These are phyloP conservation scores for Barnettozyma vustinii DNA, from an alignment of 805 yeast species.

Conservation along the genomic window DNA sequence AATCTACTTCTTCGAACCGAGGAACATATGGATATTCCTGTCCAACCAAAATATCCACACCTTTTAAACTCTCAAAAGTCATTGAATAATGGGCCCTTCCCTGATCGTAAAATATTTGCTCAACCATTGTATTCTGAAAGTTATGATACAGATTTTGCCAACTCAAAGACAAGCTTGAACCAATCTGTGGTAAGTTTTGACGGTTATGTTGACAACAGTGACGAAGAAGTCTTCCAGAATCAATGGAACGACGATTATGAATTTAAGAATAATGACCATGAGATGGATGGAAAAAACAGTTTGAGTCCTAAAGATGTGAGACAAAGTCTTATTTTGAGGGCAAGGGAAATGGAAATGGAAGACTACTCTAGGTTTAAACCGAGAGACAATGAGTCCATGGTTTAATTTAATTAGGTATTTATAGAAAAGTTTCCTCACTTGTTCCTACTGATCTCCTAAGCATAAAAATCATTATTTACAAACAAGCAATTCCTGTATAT, in stretches of 20 bases:
- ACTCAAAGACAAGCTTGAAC: neutral
- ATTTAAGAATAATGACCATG: neutral
- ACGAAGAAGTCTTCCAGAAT: neutral
- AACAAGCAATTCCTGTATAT: neutral
- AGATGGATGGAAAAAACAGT: neutral
- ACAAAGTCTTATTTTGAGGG: slow-evolving; percentile 18
- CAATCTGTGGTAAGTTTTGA: neutral
- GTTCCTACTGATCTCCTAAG: neutral
- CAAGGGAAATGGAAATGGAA: slow-evolving; percentile 21
- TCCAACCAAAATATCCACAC: neutral
- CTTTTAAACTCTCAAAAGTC: neutral
- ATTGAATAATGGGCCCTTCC: neutral
- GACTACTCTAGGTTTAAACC: slow-evolving; percentile 16
- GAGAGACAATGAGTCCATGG: neutral
- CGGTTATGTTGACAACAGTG: neutral
- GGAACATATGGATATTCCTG: neutral
- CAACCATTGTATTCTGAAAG: neutral
- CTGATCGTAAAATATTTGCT: neutral
- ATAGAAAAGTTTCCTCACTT: neutral
- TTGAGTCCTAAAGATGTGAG: slow-evolving; percentile 11
- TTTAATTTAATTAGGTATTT: neutral
- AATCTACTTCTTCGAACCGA: neutral
- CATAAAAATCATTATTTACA: slow-evolving; percentile 2
- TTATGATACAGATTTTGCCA: neutral
- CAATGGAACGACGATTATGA: neutral